These are phyloP conservation scores for Hibiscus tridactylites DNA, from an alignment of 345 rosid genomes.

Conservation along the genomic window DNA sequence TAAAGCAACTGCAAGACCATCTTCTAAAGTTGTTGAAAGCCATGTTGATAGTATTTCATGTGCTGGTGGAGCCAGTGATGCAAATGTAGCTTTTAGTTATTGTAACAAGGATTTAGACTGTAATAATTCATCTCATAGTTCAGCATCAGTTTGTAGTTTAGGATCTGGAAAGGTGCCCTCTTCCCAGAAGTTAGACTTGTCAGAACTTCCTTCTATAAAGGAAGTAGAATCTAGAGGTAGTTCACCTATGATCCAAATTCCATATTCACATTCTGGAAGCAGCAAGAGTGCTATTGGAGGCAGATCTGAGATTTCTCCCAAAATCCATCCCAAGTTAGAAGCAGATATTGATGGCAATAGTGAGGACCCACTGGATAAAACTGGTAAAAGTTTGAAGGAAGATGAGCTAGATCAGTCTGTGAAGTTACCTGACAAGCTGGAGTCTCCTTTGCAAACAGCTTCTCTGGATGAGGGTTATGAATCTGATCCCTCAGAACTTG, in stretches of 20 bases:
- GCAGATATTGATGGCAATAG: conserved; percentile 13
- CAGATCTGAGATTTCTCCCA: conserved; percentile 13
- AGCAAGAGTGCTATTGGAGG: conserved; percentile 9
- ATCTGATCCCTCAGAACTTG: conserved; percentile 74
- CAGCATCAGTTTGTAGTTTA: conserved; percentile 39
- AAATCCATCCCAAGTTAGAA: conserved; percentile 28
- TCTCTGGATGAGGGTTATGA: conserved; percentile 62
- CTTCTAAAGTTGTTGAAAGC: conserved; percentile 36
- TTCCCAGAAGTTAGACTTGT: conserved; percentile 26
- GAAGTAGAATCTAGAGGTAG: conserved; percentile 18
- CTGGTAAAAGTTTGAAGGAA: conserved; percentile 21
- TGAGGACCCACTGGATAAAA: conserved; percentile 23
- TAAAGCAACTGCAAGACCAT: conserved; percentile 37
- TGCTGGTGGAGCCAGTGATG: conserved; percentile 33
- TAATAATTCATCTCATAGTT: conserved; percentile 32
- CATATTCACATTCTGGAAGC: conserved; percentile 5
- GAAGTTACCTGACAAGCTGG: conserved; percentile 28
- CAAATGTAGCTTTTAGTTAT: conserved; percentile 18
- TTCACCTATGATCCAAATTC: conserved; percentile 18
- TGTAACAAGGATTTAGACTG: conserved; percentile 25
- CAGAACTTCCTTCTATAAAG: conserved; percentile 20
- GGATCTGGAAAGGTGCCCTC: conserved; percentile 25
- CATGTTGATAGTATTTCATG: conserved; percentile 53
- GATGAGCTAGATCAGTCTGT: conserved; percentile 28
- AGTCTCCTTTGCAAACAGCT: conserved; percentile 28